A percentile compares a stretch with the other conserved stretches of the same genome.
These are phyloP conservation scores for Leccinum arenicola DNA, from an alignment of 768 basidiomycete genomes.

Conservation along the genomic window DNA sequence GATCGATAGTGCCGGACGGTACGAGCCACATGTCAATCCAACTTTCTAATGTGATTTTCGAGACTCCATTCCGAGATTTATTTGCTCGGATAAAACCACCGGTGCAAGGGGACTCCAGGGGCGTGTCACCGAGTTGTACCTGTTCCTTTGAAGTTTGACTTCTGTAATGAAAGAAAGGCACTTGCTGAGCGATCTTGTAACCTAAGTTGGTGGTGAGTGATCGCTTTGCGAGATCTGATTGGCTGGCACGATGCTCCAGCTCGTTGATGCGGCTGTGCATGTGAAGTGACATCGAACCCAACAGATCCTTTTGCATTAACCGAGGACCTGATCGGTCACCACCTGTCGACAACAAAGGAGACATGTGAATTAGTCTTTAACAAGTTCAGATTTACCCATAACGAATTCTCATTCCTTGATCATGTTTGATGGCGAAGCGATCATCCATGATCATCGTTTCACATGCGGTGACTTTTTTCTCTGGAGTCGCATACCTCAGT, in stretches of 20 bases:
- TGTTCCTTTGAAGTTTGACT: not conserved
- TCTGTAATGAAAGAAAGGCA: not conserved
- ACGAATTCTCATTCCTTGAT: not conserved
- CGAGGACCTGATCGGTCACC: not conserved
- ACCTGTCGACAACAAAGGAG: not conserved
- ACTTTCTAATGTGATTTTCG: not conserved
- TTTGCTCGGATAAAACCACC: not conserved
- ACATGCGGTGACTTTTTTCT: not conserved
- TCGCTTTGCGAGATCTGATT: not conserved
- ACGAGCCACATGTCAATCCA: not conserved
- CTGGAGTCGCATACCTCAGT: not conserved
- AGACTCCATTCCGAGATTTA: not conserved
- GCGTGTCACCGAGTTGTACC: not conserved
- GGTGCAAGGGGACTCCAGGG: not conserved
- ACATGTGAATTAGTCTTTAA: not conserved
- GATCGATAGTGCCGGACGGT: not conserved
- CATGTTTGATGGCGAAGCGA: constrained; percentile 17
- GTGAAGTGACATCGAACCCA: not conserved
- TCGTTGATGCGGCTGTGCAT: not conserved
- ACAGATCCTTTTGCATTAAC: not conserved
- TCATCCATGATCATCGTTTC: constrained; percentile 15
- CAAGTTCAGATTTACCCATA: not conserved
- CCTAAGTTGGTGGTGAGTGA: not conserved
- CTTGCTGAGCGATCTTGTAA: not conserved
- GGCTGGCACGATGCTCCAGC: not conserved